A percentile compares a stretch with the other conserved stretches of the same genome.
Conservation (phyloP, 176 grass and related monocot species). For the Luzula sylvatica region DNA sequence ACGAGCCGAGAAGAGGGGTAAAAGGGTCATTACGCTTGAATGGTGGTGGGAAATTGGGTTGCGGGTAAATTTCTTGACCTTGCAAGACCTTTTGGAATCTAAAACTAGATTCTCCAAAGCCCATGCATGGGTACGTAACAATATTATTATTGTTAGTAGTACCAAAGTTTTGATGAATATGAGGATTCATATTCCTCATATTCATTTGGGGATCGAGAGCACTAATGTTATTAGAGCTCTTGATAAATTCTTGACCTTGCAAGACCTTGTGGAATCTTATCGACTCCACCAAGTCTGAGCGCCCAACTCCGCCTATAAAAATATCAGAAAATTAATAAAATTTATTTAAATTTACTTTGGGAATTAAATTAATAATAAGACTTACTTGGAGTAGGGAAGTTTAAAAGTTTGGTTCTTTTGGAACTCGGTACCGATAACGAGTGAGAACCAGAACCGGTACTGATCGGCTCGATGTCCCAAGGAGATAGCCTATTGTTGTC, state of each 20-base stretch:
- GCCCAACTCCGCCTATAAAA: slow-evolving; percentile 59
- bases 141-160: background rate
- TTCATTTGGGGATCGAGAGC: background rate
- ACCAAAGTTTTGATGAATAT: background rate
- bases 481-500: slow-evolving; percentile 73
- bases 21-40: background rate
- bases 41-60: background rate
- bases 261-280: slow-evolving; percentile 80
- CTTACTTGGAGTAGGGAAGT: slow-evolving; percentile 41
- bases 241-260: slow-evolving; percentile 99
- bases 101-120: slow-evolving; percentile 51
- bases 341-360: background rate
- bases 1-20: slow-evolving; percentile 20
- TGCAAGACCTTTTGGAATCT: slow-evolving; percentile 96
- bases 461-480: slow-evolving; percentile 68
- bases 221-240: background rate
- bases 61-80: slow-evolving; percentile 95
- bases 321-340: background rate
- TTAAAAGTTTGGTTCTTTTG: slow-evolving; percentile 57
- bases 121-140: slow-evolving; percentile 39
- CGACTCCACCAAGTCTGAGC: slow-evolving; percentile 41
- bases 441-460: slow-evolving; percentile 28
- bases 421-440: slow-evolving; percentile 36
- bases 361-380: background rate
- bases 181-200: background rate